Evolutionary conservation across 805 yeast species (phyloP), one percentile per base, ranked within the genome.

Genomic region (Candida coleopterorum): DNA sequence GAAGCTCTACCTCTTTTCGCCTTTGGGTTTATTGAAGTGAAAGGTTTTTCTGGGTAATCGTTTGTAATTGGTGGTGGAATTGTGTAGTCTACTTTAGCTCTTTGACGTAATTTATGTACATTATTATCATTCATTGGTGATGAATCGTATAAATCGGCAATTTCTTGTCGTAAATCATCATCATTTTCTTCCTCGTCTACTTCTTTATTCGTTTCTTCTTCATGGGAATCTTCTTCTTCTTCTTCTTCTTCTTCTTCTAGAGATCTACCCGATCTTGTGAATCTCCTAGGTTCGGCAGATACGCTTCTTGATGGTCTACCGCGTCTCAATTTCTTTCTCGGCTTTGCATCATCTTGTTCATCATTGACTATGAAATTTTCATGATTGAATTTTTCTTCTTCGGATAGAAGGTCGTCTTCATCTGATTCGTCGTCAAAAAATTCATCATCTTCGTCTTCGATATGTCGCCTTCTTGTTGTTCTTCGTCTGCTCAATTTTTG

Each of bases 21-120:
- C 21, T 61, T 59, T 4, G 37, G 12, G 9, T 33, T 17, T 7
- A 37, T 34, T 2, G 50, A 49, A 0, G 49, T 36, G 12, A 11
- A 16, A 8, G 39, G 33, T 26, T 45, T 35, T 35, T 47, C 17
- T 49, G 37, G 28, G 27, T 42, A 47, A 34, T 72, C 77, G 37
- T 60, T 62, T 16, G 68, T 46, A 3, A 85, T 65, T 4, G 95
- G 95, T 1, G 96, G 96, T 0, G 95, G 90, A 8, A 88, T 68
- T 10, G 81, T 74, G 55, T 88, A 88, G 52, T 88, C 83, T 9
- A 89, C 79, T 32, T 79, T 79, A 12, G 56, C 61, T 39, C 88
- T 77, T 43, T 62, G 72, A 34, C 72, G 55, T 31, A 69, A 57
- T 44, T 66, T 66, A 41, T 65, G 72, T 12, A 18, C 25, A 26